Conservation (phyloP, 495 filamentous ascomycete genomes). For the Aspergillus olivimuriae region DNA sequence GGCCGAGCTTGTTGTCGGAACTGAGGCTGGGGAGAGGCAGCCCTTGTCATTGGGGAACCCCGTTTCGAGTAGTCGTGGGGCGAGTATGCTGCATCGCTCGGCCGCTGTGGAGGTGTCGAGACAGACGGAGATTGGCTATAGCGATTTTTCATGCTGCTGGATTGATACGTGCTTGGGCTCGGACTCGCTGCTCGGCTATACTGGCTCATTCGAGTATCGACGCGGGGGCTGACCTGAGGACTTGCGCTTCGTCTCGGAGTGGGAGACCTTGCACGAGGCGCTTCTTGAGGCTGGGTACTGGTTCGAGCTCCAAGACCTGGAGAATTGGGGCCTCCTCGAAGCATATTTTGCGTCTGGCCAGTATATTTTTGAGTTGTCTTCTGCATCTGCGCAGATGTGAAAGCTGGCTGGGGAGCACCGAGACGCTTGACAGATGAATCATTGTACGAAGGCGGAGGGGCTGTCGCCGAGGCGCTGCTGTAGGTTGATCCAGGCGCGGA, state of each 20-base stretch:
- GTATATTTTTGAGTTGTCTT: slow-evolving; percentile 83
- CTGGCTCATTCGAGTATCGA: slow-evolving; percentile 35
- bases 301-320: slow-evolving; percentile 24
- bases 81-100: slow-evolving; percentile 49
- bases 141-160: slow-evolving; percentile 34
- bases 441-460: slow-evolving; percentile 73
- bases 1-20: slow-evolving; percentile 56
- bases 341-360: slow-evolving; percentile 75
- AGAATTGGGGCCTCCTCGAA: slow-evolving; percentile 43
- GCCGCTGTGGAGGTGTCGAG: slow-evolving; percentile 40
- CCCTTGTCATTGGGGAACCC: slow-evolving; percentile 33
- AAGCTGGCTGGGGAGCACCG: slow-evolving; percentile 84
- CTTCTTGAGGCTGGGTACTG: slow-evolving; percentile 28
- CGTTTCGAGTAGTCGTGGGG: slow-evolving; percentile 45
- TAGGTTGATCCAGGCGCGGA: slow-evolving; percentile 48
- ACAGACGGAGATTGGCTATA: slow-evolving; percentile 35
- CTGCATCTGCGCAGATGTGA: slow-evolving; percentile 89
- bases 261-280: slow-evolving; percentile 43
- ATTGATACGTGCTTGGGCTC: slow-evolving; percentile 32
- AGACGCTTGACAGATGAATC: slow-evolving; percentile 67
- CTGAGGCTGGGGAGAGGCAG: slow-evolving; percentile 51
- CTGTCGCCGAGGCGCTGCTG: slow-evolving; percentile 43
- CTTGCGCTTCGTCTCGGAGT: slow-evolving; percentile 49
- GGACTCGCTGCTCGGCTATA: slow-evolving; percentile 32
- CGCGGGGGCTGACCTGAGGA: slow-evolving; percentile 37